phyloP scores from a whole-genome alignment of 805 yeast genomes.

The Ogataea salicorniae region DNA sequence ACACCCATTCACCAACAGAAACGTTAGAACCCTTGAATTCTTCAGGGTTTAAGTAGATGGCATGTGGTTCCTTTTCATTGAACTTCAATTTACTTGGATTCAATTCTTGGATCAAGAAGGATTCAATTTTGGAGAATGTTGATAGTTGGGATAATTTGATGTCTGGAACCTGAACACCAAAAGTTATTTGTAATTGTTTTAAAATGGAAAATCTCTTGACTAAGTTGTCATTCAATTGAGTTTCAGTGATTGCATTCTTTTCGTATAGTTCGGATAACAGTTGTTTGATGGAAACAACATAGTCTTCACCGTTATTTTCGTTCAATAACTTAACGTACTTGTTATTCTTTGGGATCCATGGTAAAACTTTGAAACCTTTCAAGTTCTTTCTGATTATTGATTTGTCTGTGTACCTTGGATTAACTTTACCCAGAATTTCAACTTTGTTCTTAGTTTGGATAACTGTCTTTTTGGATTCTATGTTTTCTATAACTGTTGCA shows the following conservation, averaged over 20 bases:
- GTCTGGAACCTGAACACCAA: constrained; percentile 54
- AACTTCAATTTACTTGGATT: constrained; percentile 36
- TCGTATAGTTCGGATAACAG: constrained; percentile 7
- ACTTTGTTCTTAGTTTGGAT: constrained; percentile 15
- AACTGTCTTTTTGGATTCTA: constrained; percentile 19
- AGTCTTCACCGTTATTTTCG: constrained; percentile 1
- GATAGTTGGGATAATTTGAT: constrained; percentile 38
- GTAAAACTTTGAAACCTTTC: constrained; percentile 26
- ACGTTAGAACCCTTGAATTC: constrained; percentile 58
- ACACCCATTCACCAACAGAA: constrained; percentile 46
- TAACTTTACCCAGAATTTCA: constrained; percentile 27
- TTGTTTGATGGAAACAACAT: constrained; percentile 10
- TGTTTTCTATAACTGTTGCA: constrained; percentile 26
- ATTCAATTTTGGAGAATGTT: constrained; percentile 34
- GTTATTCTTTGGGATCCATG: constrained; percentile 29
- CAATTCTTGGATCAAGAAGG: constrained; percentile 32
- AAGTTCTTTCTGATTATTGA: constrained; percentile 17
- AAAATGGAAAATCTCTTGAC: constrained; percentile 42
- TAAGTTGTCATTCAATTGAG: constrained; percentile 34
- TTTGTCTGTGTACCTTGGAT: constrained; percentile 23
- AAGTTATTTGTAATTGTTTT: constrained; percentile 42
- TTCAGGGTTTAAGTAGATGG: constrained; percentile 52
- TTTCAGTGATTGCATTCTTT: neutral
- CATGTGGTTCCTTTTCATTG: constrained; percentile 66
- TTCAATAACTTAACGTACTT: constrained; percentile 9